A percentile compares a stretch with the other conserved stretches of the same genome.
These are phyloP conservation scores for Sisymbrium altissimum DNA, from an alignment of 345 rosid species.

Conservation along the genomic window DNA sequence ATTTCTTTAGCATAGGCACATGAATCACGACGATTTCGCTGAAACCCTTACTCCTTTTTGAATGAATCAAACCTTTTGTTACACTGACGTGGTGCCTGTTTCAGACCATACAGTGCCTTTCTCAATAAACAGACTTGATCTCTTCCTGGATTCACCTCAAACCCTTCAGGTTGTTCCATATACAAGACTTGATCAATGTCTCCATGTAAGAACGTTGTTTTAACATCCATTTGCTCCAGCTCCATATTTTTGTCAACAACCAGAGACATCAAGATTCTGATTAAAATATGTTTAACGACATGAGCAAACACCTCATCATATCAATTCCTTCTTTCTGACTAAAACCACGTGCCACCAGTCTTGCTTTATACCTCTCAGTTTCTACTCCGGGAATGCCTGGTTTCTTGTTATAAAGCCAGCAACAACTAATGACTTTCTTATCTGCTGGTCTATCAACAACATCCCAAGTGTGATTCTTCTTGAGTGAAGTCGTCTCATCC, in stretches of 20 bases:
- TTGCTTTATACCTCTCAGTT: neutral
- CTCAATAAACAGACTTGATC: neutral
- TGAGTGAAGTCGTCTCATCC: neutral
- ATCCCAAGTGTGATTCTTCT: neutral
- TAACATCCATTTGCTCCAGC: neutral
- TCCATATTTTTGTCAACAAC: neutral
- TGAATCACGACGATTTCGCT: neutral
- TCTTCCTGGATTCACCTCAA: neutral
- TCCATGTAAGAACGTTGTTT: neutral
- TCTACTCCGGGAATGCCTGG: neutral
- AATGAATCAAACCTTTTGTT: neutral
- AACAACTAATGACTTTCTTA: neutral
- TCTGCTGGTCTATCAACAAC: neutral
- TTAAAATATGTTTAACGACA: neutral
- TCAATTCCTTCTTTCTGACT: neutral
- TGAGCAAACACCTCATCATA: neutral
- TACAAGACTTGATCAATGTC: neutral
- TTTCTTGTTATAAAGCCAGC: neutral
- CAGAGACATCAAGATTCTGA: neutral
- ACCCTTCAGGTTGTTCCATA: neutral
- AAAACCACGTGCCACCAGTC: neutral
- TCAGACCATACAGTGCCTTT: neutral
- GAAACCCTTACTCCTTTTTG: neutral
- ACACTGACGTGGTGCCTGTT: neutral
- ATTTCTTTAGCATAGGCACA: neutral